A percentile compares a stretch with the other conserved stretches of the same genome.
These are phyloP conservation scores for Pestalotiopsis sp. DNA, from an alignment of 2,329 filamentous ascomycete genomes.

Conservation along the genomic window DNA sequence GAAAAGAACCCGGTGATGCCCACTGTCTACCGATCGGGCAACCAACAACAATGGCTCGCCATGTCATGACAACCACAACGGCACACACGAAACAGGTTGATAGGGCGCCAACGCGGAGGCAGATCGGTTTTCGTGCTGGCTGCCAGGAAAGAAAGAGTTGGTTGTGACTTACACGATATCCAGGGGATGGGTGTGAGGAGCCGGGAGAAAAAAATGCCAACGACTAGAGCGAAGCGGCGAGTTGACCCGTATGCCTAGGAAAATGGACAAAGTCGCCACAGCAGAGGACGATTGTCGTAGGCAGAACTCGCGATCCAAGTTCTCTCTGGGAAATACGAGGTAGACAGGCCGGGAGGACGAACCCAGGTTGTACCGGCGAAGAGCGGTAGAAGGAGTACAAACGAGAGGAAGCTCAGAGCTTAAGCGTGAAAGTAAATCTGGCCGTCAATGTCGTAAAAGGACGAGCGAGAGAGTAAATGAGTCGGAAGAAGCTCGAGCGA, in stretches of 20 bases:
- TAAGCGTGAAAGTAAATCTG: neutral
- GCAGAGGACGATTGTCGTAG: neutral
- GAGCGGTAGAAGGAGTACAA: neutral
- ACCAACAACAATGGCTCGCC: neutral
- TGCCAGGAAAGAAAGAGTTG: neutral
- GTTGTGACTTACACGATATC: slow-evolving; percentile 1
- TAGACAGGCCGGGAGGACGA: neutral
- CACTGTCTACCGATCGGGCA: neutral
- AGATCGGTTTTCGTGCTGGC: neutral
- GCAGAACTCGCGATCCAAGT: neutral
- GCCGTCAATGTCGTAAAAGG: neutral
- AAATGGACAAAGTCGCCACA: neutral
- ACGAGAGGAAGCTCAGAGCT: neutral
- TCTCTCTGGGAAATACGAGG: neutral
- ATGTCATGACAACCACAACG: neutral
- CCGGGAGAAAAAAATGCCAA: neutral
- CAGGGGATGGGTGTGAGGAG: neutral
- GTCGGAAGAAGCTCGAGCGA: slow-evolving; percentile 5
- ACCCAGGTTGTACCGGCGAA: neutral
- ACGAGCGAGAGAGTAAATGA: neutral
- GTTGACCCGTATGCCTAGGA: neutral
- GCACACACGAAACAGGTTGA: neutral
- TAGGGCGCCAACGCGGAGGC: neutral
- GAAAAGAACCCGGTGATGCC: neutral
- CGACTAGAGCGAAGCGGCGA: neutral